Base-by-base conservation (phyloP, 1,284 basidiomycete genomes). In the Dichomitus squalens region DNA sequence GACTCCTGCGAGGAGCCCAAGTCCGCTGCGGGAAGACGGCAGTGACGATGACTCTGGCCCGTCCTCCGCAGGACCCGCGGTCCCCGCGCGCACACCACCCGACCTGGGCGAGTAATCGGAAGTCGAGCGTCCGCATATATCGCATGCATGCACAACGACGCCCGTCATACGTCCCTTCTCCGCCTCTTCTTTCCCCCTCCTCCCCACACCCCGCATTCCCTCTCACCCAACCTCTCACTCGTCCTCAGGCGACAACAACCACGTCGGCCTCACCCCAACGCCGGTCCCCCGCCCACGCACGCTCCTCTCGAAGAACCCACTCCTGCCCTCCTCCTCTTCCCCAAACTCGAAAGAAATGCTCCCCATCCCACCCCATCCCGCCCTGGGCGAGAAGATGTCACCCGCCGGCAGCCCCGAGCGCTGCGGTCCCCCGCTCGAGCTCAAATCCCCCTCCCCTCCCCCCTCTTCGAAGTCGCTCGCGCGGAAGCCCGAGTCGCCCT, bases 301-400 rank as follows among this genome's bases (percentile, higher is more conserved):
- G 16, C 3, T 31, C 29, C 20, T 33, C 44, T 47, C 29, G 9
- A 12, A 27, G 14, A 7, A 14, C 27, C 14, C 18, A 14, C n/a
- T 33, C 18, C 14, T 16, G n/a, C 31, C 29, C 29, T 34, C 52
- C 11, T 27, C 43, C 27, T n/a, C n/a, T n/a, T 43, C 36, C 29
- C 36, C 50, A 12, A 49, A 41, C 33, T 11, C 46, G 21, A 47
- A 44, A 5, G 7, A 16, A 14, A 52, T 44, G n/a, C 55, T 38
- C 23, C 21, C 50, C 7, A 43, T 36, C n/a, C 35, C 54, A 21
- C 50, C 40, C 7, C 43, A 27, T 27, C 36, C 6, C 18, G 29
- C 7, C 27, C 50, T 41, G n/a, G 63, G 63, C 7, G 63, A 64
- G 53, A 64, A 64, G 20, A 64, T 52, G 40, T 64, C 63, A 33